Evolutionary conservation across 345 rosid genomes (phyloP), one percentile per base, ranked within the genome.

Genomic region (Eutrema heterophyllum): DNA sequence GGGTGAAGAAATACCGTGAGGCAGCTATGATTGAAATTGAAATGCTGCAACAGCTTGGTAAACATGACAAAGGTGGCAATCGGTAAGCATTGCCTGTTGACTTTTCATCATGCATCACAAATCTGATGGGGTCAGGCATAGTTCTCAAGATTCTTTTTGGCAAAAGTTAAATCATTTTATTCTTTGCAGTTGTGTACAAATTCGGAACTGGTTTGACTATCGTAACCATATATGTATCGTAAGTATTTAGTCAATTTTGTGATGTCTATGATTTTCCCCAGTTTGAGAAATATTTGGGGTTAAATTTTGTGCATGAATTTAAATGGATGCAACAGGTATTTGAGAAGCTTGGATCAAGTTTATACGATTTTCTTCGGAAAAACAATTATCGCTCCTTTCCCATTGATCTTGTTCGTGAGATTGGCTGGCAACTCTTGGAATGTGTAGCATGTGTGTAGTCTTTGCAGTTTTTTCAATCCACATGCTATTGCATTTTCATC

Each of bases 271-370:
- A 75, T 85, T 85, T 83, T 88, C 88, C 93, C 96, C 72, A 74
- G 75, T 81, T 71, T 75, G 81, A 72, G 80, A 66, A 84, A 77
- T 67, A 78, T 65, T 67, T 52, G 82, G 88, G 94, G 93, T 92
- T 80, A 83, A 92, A 82, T 75, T 76, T 83, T 75, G 52, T 92
- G 90, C 90, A 72, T 92, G 92, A 76, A 86, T 84, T 83, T 70
- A 80, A 83, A 92, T 92, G 96, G 85, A 86, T 81, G 83, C 72
- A 72, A 86, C 97, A 92, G 97, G 96, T 92, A 56, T 92, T 88
- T 92, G 97, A 92, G 97, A 92, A 92, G 94, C 97, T 92, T 89
- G 97, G 97, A 83, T 89, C 97, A 83, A 92, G 97, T 83, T 85
- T 92, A 89, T 92, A 89, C 87, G 97, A 91, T 88, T 89, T 91